phyloP scores from a whole-genome alignment of 2,329 filamentous ascomycete genomes.

The Cercospora canescens region DNA sequence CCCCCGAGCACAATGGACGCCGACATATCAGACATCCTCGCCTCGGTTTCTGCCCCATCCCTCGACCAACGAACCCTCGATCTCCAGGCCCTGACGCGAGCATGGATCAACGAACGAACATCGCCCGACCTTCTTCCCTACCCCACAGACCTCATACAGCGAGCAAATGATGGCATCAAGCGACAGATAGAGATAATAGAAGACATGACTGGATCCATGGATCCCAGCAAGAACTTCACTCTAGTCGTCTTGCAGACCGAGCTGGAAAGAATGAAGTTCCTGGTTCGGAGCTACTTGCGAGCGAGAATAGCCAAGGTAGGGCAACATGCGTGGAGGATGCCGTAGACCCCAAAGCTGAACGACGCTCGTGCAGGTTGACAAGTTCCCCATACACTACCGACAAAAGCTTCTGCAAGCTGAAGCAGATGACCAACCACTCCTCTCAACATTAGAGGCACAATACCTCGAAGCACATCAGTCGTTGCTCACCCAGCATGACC shows the following conservation, averaged over 20 bases:
- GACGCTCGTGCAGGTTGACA: slow-evolving; percentile 62
- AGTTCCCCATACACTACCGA: slow-evolving; percentile 72
- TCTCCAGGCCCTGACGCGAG: slow-evolving; percentile 83
- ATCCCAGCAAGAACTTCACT: slow-evolving; percentile 86
- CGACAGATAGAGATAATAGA: slow-evolving; percentile 42
- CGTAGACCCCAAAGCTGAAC: background rate
- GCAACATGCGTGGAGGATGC: background rate
- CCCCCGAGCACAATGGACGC: slow-evolving; percentile 23
- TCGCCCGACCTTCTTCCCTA: slow-evolving; percentile 86
- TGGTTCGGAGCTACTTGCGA: slow-evolving; percentile 79
- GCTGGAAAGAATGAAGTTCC: slow-evolving; percentile 88
- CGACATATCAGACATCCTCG: slow-evolving; percentile 55
- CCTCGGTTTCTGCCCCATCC: slow-evolving; percentile 46
- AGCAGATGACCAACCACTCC: slow-evolving; percentile 36
- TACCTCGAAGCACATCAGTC: slow-evolving; percentile 86
- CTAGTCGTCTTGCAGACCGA: slow-evolving; percentile 97
- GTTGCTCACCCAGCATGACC: slow-evolving; percentile 80
- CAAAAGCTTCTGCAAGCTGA: slow-evolving; percentile 40
- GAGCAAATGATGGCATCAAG: slow-evolving; percentile 13
- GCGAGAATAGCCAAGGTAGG: slow-evolving; percentile 75
- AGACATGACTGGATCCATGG: slow-evolving; percentile 75
- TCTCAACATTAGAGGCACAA: slow-evolving; percentile 74
- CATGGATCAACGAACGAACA: slow-evolving; percentile 89
- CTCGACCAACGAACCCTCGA: slow-evolving; percentile 66
- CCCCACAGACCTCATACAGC: slow-evolving; percentile 67